Base-by-base conservation (phyloP, 805 yeast species). In the Starmerella potacharoeniae region DNA sequence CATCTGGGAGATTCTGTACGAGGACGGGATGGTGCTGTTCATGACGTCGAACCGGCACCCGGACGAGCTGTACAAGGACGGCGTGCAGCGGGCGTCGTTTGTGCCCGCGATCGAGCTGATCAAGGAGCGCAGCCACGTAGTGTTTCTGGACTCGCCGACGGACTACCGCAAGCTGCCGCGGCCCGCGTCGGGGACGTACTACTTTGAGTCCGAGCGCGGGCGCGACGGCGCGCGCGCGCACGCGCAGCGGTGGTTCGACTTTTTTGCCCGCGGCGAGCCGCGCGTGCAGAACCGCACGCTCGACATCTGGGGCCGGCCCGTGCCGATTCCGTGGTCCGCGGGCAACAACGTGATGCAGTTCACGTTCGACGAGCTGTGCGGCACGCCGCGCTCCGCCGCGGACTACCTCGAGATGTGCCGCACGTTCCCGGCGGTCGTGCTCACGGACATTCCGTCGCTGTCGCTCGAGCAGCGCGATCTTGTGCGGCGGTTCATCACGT, bases 21-120 rank as follows among this genome's bases (percentile, higher is more conserved):
- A 83, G 52, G 84, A 84, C 64, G 97, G 97, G 0, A 82, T 90
- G 28, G 82, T 90, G 1, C 71, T 93, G 9, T 90, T 93, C 73
- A 90, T 96, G 31, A 93, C 98, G 1, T 88, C 96, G 7, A 93
- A 93, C 69, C 80, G 98, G 63, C 90, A 90, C 0, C 98, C 98
- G 0, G 93, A 86, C 68, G 96, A 89, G 60, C 75, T 93, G 54
- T 93, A 93, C 73, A 80, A 86, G 63, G 89, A 93, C 68, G 98
- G 98, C 37, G 84, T 93, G 49, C 98, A 93, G 71, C 76, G 98
- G 62, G 86, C 83, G 58, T 82, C 90, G 16, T 93, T 93, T 64
- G 77, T 93, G 53, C 98, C 98, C 1, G 90, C 97, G 64, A 93
- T 93, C 52, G 82, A 85, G 62, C 72, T 84, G 56, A 77, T 93